Evolutionary conservation across 2,329 filamentous ascomycete genomes (phyloP).

Genomic region (Leptographium radiaticola): DNA sequence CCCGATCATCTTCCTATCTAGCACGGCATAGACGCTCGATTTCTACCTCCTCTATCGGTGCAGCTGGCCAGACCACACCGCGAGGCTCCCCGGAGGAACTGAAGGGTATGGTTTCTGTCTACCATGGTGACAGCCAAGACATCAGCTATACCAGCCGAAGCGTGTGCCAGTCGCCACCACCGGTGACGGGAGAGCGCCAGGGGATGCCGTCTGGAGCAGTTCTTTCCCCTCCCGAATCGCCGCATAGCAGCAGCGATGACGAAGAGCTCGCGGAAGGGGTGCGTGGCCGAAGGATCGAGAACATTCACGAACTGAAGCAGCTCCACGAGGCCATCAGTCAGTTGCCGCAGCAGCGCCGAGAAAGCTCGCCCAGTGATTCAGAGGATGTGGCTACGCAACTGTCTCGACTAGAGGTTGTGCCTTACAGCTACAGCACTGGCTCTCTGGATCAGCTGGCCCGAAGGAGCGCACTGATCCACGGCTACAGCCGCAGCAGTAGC

Average conservation of each 20-base stretch:
- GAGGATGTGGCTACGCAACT: conserved; percentile 23
- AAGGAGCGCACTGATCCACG: conserved; percentile 20
- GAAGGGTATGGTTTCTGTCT: conserved; percentile 25
- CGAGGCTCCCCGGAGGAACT: conserved; percentile 37
- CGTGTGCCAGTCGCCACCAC: conserved; percentile 74
- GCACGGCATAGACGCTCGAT: conserved; percentile 48
- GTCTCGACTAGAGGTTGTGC: conserved; percentile 23
- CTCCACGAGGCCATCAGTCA: conserved; percentile 72
- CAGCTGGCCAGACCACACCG: conserved; percentile 29
- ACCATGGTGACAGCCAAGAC: conserved; percentile 19
- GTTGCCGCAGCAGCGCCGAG: conserved; percentile 55
- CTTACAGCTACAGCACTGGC: conserved; percentile 34
- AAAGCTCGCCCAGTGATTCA: conserved; percentile 37
- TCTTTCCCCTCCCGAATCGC: conserved; percentile 83
- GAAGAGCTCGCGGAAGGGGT: conserved; percentile 22
- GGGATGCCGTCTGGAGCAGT: conserved; percentile 73
- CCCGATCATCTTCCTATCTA: conserved; percentile 53
- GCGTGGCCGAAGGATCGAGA: conserved; percentile 35
- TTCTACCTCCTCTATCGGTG: conserved; percentile 25
- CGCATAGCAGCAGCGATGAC: conserved; percentile 71
- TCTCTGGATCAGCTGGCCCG: conserved; percentile 28
- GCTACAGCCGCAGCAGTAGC: conserved; percentile 34
- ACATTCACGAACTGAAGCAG: conserved; percentile 50
- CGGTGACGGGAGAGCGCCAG: conserved; percentile 50
- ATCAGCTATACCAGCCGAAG: conserved; percentile 22